A percentile compares a stretch with the other conserved stretches of the same genome.
These are phyloP conservation scores for Ceratocystis lukuohia DNA, from an alignment of 2,329 filamentous ascomycete species.

Conservation along the genomic window DNA sequence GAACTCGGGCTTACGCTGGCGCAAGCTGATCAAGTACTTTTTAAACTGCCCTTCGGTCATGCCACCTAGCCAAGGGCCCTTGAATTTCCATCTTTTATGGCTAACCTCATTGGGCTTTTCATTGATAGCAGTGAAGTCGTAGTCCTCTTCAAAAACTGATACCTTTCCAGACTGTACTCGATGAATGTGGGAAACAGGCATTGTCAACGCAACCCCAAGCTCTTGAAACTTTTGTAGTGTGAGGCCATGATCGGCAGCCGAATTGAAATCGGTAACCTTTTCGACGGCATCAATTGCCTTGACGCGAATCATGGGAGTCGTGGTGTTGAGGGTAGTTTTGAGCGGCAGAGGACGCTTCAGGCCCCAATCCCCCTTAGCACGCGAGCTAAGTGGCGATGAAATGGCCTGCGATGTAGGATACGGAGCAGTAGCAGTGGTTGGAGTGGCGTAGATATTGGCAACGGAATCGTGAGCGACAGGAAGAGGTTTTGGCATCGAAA, in stretches of 20 bases:
- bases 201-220: slow-evolving; percentile 57
- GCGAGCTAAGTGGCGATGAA: slow-evolving; percentile 58
- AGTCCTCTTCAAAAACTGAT: slow-evolving; percentile 43
- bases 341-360: slow-evolving; percentile 73
- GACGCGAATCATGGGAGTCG: slow-evolving; percentile 63
- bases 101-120: slow-evolving; percentile 26
- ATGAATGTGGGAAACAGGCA: slow-evolving; percentile 29
- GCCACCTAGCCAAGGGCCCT: slow-evolving; percentile 52
- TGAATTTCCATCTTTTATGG: slow-evolving; percentile 51
- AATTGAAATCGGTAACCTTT: slow-evolving; percentile 78
- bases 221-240: slow-evolving; percentile 80
- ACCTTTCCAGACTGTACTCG: slow-evolving; percentile 18
- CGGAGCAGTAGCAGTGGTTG: slow-evolving; percentile 45
- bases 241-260: slow-evolving; percentile 66
- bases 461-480: slow-evolving; percentile 44
- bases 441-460: slow-evolving; percentile 27
- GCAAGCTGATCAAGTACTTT: slow-evolving; percentile 40
- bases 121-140: slow-evolving; percentile 38
- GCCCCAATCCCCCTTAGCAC: slow-evolving; percentile 77
- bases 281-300: slow-evolving; percentile 72
- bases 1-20: slow-evolving; percentile 41
- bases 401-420: slow-evolving; percentile 78
- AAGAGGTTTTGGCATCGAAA: slow-evolving; percentile 69
- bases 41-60: slow-evolving; percentile 48
- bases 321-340: slow-evolving; percentile 56